These are phyloP conservation scores for Acanthamoeba healyi DNA, from an alignment of 208 protist species.

Conservation along the genomic window DNA sequence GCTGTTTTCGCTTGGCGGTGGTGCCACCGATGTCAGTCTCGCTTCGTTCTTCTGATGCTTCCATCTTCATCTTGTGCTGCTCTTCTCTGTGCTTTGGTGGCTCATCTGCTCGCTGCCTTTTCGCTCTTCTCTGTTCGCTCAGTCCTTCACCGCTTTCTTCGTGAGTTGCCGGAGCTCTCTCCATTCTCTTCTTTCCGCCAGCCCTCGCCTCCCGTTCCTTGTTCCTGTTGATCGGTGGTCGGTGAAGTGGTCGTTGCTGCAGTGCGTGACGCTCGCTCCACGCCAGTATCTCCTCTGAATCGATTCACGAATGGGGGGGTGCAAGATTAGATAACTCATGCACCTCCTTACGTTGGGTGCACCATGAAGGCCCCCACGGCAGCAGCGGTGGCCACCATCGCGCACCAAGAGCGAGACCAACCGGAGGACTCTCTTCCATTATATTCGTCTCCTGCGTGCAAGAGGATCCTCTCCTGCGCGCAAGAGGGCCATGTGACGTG, in stretches of 20 bases:
- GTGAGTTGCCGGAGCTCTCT: background rate
- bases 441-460: no score
- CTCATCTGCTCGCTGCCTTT: constrained; percentile 13
- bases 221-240: constrained; percentile 62
- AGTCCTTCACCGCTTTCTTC: no score
- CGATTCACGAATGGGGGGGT: background rate
- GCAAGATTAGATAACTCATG: background rate
- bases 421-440: background rate
- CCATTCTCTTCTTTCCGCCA: constrained; percentile 53
- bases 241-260: background rate
- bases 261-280: constrained; percentile 23
- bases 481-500: no score
- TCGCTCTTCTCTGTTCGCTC: constrained; percentile 73
- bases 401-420: background rate
- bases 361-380: background rate
- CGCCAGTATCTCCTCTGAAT: background rate
- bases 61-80: constrained; percentile 72
- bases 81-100: constrained; percentile 68
- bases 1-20: background rate
- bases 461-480: no score
- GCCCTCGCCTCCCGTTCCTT: constrained; percentile 47
- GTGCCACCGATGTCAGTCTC: background rate
- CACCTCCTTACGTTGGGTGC: background rate
- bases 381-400: no score
- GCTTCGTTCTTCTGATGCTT: constrained; percentile 66